phyloP scores from a whole-genome alignment of 169 alveolate genomes.

The Plasmodium blacklocki region DNA sequence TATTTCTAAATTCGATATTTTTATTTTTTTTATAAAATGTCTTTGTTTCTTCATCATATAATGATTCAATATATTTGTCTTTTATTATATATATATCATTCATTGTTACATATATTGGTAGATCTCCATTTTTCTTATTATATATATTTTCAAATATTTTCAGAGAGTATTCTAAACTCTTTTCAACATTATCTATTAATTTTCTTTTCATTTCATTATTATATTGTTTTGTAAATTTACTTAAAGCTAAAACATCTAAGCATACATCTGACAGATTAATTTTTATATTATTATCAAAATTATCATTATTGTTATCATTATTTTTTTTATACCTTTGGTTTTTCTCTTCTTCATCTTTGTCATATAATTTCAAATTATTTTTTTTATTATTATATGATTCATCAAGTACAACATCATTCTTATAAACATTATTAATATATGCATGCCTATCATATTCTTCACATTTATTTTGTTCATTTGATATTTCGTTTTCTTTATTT shows the following conservation, averaged over 20 bases:
- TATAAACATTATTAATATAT: too few relatives aligned
- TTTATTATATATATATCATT: slow-evolving; percentile 64
- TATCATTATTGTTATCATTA: not conserved
- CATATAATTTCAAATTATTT: not conserved
- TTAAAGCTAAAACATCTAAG: slow-evolving; percentile 46
- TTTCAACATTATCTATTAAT: slow-evolving; percentile 29
- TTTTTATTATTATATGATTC: not conserved
- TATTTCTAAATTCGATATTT: slow-evolving; percentile 26
- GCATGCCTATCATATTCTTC: too few relatives aligned
- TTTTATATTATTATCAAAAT: not conserved
- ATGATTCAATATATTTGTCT: slow-evolving; percentile 34
- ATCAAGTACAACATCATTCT: not conserved
- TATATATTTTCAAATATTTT: slow-evolving; percentile 14
- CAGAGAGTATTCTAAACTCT: slow-evolving; percentile 26
- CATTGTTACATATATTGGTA: slow-evolving; percentile 21
- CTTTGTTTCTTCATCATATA: slow-evolving; percentile 55
- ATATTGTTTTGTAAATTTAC: slow-evolving; percentile 46
- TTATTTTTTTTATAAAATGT: slow-evolving; percentile 47
- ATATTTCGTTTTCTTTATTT: not conserved
- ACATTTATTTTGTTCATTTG: not conserved
- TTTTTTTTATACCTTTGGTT: not conserved
- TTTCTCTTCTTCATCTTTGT: not conserved
- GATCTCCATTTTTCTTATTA: not conserved
- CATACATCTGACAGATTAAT: slow-evolving; percentile 29
- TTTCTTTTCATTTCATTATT: slow-evolving; percentile 45